These are phyloP conservation scores for Scedosporium minutisporum DNA, from an alignment of 2,329 filamentous ascomycete species.

Conservation along the genomic window DNA sequence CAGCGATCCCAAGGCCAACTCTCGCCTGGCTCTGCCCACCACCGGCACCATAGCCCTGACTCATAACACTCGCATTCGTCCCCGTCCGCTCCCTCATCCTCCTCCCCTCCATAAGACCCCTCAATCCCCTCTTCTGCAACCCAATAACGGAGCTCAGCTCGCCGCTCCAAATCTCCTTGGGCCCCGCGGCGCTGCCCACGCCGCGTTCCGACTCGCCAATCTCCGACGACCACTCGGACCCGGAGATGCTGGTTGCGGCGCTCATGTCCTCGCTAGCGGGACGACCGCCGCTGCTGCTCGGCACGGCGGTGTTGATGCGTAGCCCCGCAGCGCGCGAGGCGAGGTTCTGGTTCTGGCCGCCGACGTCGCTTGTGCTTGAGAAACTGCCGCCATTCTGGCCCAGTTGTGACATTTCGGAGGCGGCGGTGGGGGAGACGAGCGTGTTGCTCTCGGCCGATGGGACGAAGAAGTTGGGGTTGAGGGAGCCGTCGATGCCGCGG, in stretches of 20 bases:
- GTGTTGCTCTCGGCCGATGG: slow-evolving; percentile 22
- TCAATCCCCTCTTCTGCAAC: slow-evolving; percentile 82
- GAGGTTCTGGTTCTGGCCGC: slow-evolving; percentile 22
- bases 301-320: slow-evolving; percentile 38
- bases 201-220: slow-evolving; percentile 37
- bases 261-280: slow-evolving; percentile 39
- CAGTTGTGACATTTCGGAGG: neutral
- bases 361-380: slow-evolving; percentile 19
- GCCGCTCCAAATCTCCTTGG: slow-evolving; percentile 66
- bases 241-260: slow-evolving; percentile 39
- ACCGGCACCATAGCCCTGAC: slow-evolving; percentile 17
- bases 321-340: slow-evolving; percentile 28
- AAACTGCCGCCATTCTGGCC: slow-evolving; percentile 9
- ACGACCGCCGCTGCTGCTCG: slow-evolving; percentile 18
- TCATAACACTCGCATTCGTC: slow-evolving; percentile 22
- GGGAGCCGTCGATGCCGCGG: slow-evolving; percentile 61
- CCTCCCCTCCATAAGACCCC: slow-evolving; percentile 90
- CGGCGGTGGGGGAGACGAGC: neutral
- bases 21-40: slow-evolving; percentile 16
- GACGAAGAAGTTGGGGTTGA: slow-evolving; percentile 55
- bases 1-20: slow-evolving; percentile 41
- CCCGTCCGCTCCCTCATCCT: slow-evolving; percentile 66
- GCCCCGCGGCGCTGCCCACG: slow-evolving; percentile 17
- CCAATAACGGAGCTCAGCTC: slow-evolving; percentile 86
- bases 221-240: slow-evolving; percentile 48